Base-by-base conservation (phyloP, 2,329 filamentous ascomycete species). In the Pyricularia sp. region DNA sequence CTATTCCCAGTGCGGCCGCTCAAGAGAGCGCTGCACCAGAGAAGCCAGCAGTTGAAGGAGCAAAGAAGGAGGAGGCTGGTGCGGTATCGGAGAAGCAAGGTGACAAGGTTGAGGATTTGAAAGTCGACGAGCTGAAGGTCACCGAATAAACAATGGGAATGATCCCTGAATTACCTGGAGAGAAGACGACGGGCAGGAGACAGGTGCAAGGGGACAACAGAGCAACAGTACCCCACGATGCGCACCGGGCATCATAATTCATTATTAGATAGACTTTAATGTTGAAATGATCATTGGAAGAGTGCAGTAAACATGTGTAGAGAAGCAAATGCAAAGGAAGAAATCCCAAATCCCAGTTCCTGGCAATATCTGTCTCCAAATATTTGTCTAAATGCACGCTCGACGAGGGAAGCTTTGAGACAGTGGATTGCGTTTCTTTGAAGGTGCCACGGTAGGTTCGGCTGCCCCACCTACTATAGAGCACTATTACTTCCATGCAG, bases 31-130 rank as follows among this genome's bases (percentile, higher is more conserved):
- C 19, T n/a, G 26, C 62, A n/a, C 40, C 62, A n/a, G 62, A 57
- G 65, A 66, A 62, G 22, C 59, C 64, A 1, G 35, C 22, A 53
- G 55, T 31, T n/a, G 40, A 65, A 55, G 62, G 63, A 40, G 63
- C 66, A 12, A 49, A 65, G 55, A 61, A 66, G 28, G 28, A 44
- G 22, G 60, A 28, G 22, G 33, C 28, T 26, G 40, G 7, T 13
- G n/a, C 22, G 19, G 12, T 16, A 13, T 7, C 22, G 4, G 66
- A 64, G 68, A 64, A 13, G 65, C 64, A 60, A 61, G 12, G 60
- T 60, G 35, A 66, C 64, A 19, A 72, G 59, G 67, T 68, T 33
- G 72, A 72, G 67, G 73, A 73, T 68, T 57, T 63, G 65, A 67
- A 65, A 28, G 64, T 65, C 6, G 63, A 66, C 30, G 65, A 68